Evolutionary conservation across 1,139 yeast species (phyloP).

Genomic region (Kurtzmaniella quercitrusa): DNA sequence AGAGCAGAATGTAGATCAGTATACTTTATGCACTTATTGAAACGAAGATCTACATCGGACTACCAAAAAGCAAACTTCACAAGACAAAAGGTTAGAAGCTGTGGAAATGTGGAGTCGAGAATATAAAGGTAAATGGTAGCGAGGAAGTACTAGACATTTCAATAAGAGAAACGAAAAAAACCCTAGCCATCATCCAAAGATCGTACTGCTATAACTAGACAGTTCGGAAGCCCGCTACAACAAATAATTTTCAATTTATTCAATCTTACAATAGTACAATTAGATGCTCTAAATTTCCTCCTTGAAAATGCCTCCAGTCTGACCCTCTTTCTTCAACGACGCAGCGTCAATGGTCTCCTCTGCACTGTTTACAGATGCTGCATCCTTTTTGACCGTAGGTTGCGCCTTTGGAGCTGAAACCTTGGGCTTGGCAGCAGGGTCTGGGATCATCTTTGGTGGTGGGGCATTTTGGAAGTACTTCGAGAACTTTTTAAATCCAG

Average conservation of each 20-base stretch:
- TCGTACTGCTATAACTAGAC: too few relatives aligned
- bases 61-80: too few relatives aligned
- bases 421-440: constrained; percentile 1
- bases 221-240: not conserved
- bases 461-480: not conserved
- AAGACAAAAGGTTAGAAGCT: too few relatives aligned
- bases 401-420: not conserved
- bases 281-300: constrained; percentile 31
- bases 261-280: constrained; percentile 1
- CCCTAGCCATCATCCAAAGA: too few relatives aligned
- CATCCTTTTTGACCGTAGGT: constrained; percentile 4
- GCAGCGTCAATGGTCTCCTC: constrained; percentile 25
- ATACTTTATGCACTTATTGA: too few relatives aligned
- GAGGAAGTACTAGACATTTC: too few relatives aligned
- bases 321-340: constrained; percentile 20
- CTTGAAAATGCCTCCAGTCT: constrained; percentile 39
- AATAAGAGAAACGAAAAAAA: too few relatives aligned
- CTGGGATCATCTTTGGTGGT: constrained; percentile 2
- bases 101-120: too few relatives aligned
- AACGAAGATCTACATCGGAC: too few relatives aligned
- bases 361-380: constrained; percentile 6
- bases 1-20: too few relatives aligned
- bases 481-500: not conserved
- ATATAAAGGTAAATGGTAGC: too few relatives aligned
- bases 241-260: not conserved